A percentile compares a stretch with the other conserved stretches of the same genome.
Conservation (phyloP, 331 rosid species). For the Quercus lobata region DNA sequence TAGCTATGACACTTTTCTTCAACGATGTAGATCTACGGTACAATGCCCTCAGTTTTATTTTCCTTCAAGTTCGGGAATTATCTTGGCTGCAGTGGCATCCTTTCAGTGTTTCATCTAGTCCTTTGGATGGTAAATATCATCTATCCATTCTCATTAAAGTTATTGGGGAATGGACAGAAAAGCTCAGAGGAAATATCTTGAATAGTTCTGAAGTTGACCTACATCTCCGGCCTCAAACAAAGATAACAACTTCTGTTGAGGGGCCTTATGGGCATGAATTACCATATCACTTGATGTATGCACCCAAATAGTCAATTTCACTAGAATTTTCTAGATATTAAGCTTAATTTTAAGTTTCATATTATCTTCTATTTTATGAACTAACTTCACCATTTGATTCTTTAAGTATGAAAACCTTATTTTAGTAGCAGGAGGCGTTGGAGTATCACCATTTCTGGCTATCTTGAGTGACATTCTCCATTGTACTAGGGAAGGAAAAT, state of each 20-base stretch:
- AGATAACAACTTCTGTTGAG: constrained; percentile 71
- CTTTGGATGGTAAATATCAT: constrained; percentile 80
- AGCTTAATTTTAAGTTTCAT: background rate
- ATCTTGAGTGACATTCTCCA: constrained; percentile 86
- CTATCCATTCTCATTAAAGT: constrained; percentile 77
- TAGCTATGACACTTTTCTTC: constrained; percentile 9
- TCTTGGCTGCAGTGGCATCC: constrained; percentile 99
- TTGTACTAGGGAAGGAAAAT: constrained; percentile 63
- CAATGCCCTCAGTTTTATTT: constrained; percentile 93
- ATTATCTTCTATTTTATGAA: constrained; percentile 3
- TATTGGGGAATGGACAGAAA: constrained; percentile 82
- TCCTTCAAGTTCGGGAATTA: constrained; percentile 74
- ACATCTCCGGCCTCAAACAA: constrained; percentile 15
- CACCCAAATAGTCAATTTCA: background rate
- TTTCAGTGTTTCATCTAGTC: constrained; percentile 92
- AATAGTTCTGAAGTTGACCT: constrained; percentile 23
- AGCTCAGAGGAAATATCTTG: constrained; percentile 42
- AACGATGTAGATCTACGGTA: constrained; percentile 54
- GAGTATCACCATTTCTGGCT: constrained; percentile 91
- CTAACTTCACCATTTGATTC: constrained; percentile 10
- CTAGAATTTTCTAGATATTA: background rate
- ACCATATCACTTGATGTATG: constrained; percentile 79
- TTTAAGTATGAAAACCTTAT: constrained; percentile 78
- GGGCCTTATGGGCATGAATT: constrained; percentile 94
- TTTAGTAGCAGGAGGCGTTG: constrained; percentile 92